Evolutionary conservation across 2,329 filamentous ascomycete species (phyloP).

Genomic region (Dothideomycetes sp.): DNA sequence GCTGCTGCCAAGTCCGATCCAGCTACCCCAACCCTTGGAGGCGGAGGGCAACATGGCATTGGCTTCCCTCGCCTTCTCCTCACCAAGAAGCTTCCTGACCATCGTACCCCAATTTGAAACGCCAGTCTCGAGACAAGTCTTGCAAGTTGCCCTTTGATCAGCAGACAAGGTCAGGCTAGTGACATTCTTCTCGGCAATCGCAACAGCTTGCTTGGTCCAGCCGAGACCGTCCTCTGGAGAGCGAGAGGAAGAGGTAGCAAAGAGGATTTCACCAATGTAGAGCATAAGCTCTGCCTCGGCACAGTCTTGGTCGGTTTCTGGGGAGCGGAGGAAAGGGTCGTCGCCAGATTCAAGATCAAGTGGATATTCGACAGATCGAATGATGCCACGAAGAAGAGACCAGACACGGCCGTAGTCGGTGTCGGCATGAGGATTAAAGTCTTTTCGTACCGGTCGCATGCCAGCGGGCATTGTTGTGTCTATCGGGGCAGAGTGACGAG

Average conservation of each 20-base stretch:
- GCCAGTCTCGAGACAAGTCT: conserved; percentile 65
- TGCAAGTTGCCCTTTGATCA: conserved; percentile 50
- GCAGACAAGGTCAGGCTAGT: conserved; percentile 6
- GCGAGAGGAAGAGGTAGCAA: conserved; percentile 45
- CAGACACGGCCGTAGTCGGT: conserved; percentile 14
- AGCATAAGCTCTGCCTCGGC: conserved; percentile 78
- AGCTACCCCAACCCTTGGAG: conserved; percentile 12
- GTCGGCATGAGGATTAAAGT: conserved; percentile 7
- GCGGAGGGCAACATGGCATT: not conserved
- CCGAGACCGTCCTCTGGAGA: conserved; percentile 60
- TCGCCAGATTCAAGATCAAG: conserved; percentile 60
- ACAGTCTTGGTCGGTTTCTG: conserved; percentile 50
- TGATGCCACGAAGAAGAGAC: conserved; percentile 22
- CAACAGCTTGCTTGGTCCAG: conserved; percentile 50
- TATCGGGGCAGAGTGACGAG: conserved; percentile 51
- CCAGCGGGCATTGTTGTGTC: conserved; percentile 16
- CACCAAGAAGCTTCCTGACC: conserved; percentile 51
- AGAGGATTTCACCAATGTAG: conserved; percentile 91
- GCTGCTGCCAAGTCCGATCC: conserved; percentile 9
- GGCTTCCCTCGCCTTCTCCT: conserved; percentile 24
- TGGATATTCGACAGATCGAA: conserved; percentile 46
- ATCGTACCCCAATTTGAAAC: conserved; percentile 77
- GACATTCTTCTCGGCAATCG: conserved; percentile 2
- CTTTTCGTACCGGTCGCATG: not conserved
- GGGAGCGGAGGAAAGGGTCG: conserved; percentile 51